Conservation (phyloP, 495 filamentous ascomycete genomes). For the Talaromyces liani region DNA sequence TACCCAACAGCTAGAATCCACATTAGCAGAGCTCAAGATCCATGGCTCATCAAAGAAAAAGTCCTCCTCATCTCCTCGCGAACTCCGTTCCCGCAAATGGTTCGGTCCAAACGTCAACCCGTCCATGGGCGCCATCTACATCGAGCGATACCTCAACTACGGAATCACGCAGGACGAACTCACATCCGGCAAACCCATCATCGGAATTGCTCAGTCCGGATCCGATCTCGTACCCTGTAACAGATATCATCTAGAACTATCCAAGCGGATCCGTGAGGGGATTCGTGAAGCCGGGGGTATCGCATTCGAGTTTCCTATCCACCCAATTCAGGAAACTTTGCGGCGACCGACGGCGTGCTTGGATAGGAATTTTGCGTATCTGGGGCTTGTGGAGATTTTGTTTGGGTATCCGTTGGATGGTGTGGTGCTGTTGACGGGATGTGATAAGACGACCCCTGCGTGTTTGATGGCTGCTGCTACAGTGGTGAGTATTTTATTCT, state of each 20-base stretch:
- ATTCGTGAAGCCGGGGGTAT: conserved; percentile 47
- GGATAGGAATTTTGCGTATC: conserved; percentile 47
- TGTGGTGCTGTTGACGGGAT: conserved; percentile 49
- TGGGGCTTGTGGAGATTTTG: conserved; percentile 44
- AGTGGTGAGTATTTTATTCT: conserved; percentile 27
- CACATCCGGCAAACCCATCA: conserved; percentile 47
- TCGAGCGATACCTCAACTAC: conserved; percentile 50
- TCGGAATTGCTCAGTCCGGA: conserved; percentile 49
- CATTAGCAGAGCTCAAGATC: conserved; percentile 17
- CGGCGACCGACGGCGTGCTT: conserved; percentile 44
- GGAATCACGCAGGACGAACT: conserved; percentile 47
- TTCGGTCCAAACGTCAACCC: conserved; percentile 38
- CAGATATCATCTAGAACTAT: conserved; percentile 44
- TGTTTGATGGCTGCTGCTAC: conserved; percentile 50
- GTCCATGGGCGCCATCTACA: conserved; percentile 45
- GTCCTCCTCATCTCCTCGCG: conserved; percentile 14
- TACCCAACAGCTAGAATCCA: conserved; percentile 29
- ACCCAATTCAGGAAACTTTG: conserved; percentile 48
- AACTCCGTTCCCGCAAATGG: conserved; percentile 40
- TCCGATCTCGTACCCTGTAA: conserved; percentile 50
- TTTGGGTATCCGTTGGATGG: conserved; percentile 47
- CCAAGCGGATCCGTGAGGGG: conserved; percentile 46
- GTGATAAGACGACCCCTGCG: conserved; percentile 51
- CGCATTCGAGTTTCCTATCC: conserved; percentile 49
- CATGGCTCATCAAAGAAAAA: conserved; percentile 7